Conservation (phyloP, 2,329 filamentous ascomycete genomes). For the Niveomyces coronatus region DNA sequence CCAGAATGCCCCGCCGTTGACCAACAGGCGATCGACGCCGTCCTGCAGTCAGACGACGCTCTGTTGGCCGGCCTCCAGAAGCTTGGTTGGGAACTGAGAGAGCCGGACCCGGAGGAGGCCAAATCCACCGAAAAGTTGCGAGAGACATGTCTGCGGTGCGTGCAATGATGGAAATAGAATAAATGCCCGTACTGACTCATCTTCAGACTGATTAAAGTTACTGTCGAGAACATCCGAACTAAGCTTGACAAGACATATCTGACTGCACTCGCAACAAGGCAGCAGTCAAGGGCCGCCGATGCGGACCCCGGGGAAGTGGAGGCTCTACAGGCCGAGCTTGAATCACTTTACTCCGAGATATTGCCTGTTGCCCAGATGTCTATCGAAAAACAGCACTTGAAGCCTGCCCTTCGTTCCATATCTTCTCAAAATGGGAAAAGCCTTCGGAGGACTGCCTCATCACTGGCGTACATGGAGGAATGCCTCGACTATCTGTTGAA, state of each 20-base stretch:
- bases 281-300: conserved; percentile 18
- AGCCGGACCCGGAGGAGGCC: conserved; percentile 40
- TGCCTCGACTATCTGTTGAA: conserved; percentile 42
- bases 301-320: conserved; percentile 31
- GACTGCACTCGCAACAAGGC: conserved; percentile 28
- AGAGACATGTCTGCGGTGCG: conserved; percentile 44
- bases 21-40: conserved; percentile 36
- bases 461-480: conserved; percentile 40
- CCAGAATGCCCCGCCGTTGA: conserved; percentile 30
- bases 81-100: conserved; percentile 49
- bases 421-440: conserved; percentile 33
- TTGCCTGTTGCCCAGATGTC: conserved; percentile 62
- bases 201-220: conserved; percentile 44
- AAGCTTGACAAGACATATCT: conserved; percentile 47
- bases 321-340: conserved; percentile 52
- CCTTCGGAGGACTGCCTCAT: conserved; percentile 33
- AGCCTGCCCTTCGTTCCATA: conserved; percentile 43
- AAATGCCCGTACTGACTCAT: not conserved
- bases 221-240: conserved; percentile 43
- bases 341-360: conserved; percentile 60
- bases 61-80: conserved; percentile 56
- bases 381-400: conserved; percentile 54
- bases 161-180: not conserved
- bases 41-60: conserved; percentile 53
- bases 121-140: conserved; percentile 46